These are phyloP conservation scores for Avena atlantica DNA, from an alignment of 176 grass and related monocot genomes.

Conservation along the genomic window DNA sequence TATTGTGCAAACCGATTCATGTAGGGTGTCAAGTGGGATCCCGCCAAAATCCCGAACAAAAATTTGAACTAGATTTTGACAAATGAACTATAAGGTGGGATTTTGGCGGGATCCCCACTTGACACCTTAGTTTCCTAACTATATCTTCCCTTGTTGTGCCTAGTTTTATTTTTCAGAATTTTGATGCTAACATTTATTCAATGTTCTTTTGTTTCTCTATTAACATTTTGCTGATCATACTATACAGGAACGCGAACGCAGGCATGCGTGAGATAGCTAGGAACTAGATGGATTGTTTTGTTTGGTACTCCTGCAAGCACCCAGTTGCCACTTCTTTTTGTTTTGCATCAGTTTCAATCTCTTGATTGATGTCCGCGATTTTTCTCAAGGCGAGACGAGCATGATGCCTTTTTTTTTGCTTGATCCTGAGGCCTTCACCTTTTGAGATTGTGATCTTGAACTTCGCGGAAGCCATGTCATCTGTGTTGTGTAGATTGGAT, in stretches of 20 bases:
- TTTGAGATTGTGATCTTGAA: slow-evolving; percentile 33
- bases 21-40: too few relatives aligned
- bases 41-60: too few relatives aligned
- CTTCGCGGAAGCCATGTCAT: slow-evolving; percentile 27
- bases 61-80: too few relatives aligned
- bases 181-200: neutral
- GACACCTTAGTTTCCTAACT: neutral
- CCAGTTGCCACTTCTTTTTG: slow-evolving; percentile 4
- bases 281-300: slow-evolving; percentile 31
- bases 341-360: slow-evolving; percentile 47
- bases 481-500: neutral
- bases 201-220: neutral
- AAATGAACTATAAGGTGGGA: too few relatives aligned
- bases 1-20: neutral
- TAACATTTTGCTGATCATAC: slow-evolving; percentile 29
- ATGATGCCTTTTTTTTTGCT: slow-evolving; percentile 7
- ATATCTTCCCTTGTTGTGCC: neutral
- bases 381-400: slow-evolving; percentile 20
- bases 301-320: slow-evolving; percentile 36
- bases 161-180: neutral
- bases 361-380: slow-evolving; percentile 30
- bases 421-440: slow-evolving; percentile 40
- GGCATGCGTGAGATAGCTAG: slow-evolving; percentile 41
- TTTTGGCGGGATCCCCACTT: too few relatives aligned
- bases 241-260: slow-evolving; percentile 34